Base-by-base conservation (phyloP, 2,329 filamentous ascomycete genomes). In the Knufia fluminis region DNA sequence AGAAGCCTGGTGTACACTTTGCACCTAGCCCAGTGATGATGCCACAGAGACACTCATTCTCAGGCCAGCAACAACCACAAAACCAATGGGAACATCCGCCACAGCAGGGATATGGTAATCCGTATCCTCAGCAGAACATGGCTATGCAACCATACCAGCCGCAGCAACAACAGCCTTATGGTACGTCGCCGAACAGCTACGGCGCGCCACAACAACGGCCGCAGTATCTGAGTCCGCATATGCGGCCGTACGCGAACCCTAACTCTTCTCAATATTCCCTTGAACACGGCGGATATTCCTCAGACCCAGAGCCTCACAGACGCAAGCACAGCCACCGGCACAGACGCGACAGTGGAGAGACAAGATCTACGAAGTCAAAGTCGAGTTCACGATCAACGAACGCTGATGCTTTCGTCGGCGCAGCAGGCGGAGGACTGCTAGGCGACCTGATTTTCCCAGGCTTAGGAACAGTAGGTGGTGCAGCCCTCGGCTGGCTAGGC, bases 361-460 rank as follows among this genome's bases (percentile, higher is more conserved):
- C 17, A 41, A 22, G 46, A 47, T 46, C 47, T 31, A 14, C 51
- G 50, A 33, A 40, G 8, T 51, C 52, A 17, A 48, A 51, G 14
- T 51, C 56, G 14, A 54, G 47, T 8, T 55, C 57, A n/a, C 53
- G 54, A 32, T 55, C 56, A 20, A 49, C 57, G 2, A 55, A 54
- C 20, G 40, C 57, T 4, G 57, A 60, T 31, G 56, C 48, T 2
- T 52, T 60, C 20, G 17, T 60, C 4, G 58, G 58, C n/a, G 57
- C 56, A 20, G 54, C 58, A 16, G 57, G 56, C 17, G 58, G 58
- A 12, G 57, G 57, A 4, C 26, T 60, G 9, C 51, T 60, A 12
- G 58, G 58, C 20, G 58, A 60, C 38, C 45, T 60, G 7, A 55
- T 60, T 17, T 59, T 59, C 44, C 58, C 58, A 4, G 58, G 58